A percentile compares a stretch with the other conserved stretches of the same genome.
Evolutionary conservation across 2,329 filamentous ascomycete species (phyloP).

Genomic region (Venturia effusa): DNA sequence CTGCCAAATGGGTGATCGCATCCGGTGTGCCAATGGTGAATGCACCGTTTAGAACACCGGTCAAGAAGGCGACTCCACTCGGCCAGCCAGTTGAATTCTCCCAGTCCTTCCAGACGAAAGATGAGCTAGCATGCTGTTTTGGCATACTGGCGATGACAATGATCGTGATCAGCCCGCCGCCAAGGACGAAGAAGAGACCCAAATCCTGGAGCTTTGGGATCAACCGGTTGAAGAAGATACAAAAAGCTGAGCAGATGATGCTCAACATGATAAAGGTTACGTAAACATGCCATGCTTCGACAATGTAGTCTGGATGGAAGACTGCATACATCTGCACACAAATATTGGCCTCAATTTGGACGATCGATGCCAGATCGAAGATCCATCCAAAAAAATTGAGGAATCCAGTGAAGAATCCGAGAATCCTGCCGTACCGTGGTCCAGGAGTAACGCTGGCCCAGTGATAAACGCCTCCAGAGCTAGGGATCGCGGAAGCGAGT

Average conservation of each 20-base stretch:
- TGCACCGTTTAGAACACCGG: slow-evolving; percentile 58
- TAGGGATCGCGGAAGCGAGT: slow-evolving; percentile 35
- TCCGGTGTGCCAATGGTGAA: slow-evolving; percentile 52
- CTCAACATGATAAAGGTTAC: slow-evolving; percentile 37
- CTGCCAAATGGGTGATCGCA: slow-evolving; percentile 52
- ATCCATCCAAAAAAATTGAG: slow-evolving; percentile 30
- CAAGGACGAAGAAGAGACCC: slow-evolving; percentile 42
- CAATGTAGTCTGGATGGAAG: slow-evolving; percentile 34
- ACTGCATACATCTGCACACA: slow-evolving; percentile 38
- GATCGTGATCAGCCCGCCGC: slow-evolving; percentile 44
- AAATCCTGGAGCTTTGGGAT: slow-evolving; percentile 44
- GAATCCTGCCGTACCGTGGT: background rate
- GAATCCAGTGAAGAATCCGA: slow-evolving; percentile 11
- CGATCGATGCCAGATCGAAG: slow-evolving; percentile 36
- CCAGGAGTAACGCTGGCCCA: slow-evolving; percentile 41
- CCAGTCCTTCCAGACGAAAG: slow-evolving; percentile 37
- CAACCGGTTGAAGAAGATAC: slow-evolving; percentile 44
- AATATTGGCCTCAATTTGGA: slow-evolving; percentile 34
- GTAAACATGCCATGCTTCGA: slow-evolving; percentile 42
- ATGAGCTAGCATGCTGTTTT: slow-evolving; percentile 29
- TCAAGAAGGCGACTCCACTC: slow-evolving; percentile 52
- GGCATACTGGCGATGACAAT: slow-evolving; percentile 47
- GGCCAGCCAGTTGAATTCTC: slow-evolving; percentile 33
- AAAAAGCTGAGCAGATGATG: slow-evolving; percentile 34
- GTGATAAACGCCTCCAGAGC: slow-evolving; percentile 38